These are phyloP conservation scores for Phlyctochytrium bullatum DNA, from an alignment of 192 early-diverging fungal genomes.

Conservation along the genomic window DNA sequence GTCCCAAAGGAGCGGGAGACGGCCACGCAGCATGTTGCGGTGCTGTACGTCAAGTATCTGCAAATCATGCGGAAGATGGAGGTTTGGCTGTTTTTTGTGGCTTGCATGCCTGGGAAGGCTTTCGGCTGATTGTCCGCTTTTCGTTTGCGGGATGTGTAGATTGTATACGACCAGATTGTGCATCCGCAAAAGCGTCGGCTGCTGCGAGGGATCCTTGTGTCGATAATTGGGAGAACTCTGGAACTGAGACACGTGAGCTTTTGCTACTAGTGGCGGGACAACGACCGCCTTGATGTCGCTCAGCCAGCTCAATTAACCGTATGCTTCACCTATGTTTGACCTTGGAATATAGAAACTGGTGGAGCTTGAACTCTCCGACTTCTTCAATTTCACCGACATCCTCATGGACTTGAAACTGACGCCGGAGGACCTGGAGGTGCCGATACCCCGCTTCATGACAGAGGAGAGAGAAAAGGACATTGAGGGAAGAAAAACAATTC, in stretches of 20 bases:
- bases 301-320: not conserved
- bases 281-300: not conserved
- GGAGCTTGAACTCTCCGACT: constrained; percentile 52
- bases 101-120: not conserved
- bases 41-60: constrained; percentile 57
- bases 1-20: constrained; percentile 50
- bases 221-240: constrained; percentile 49
- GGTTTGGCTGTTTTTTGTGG: constrained; percentile 21
- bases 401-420: constrained; percentile 57
- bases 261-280: not conserved
- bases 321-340: constrained; percentile 10
- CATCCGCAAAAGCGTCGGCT: constrained; percentile 64
- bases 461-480: constrained; percentile 49
- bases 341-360: constrained; percentile 50
- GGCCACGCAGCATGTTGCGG: constrained; percentile 54
- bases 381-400: constrained; percentile 49
- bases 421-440: constrained; percentile 49
- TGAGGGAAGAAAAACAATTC: constrained; percentile 17
- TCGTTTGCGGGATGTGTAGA: constrained; percentile 25
- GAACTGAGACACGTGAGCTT: constrained; percentile 56
- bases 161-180: constrained; percentile 55
- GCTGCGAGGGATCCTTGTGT: constrained; percentile 46
- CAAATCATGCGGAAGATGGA: constrained; percentile 55
- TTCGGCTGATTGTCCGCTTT: constrained; percentile 14
- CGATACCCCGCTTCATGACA: constrained; percentile 48